Base-by-base conservation (phyloP, 805 yeast genomes). In the Lipomyces kockii region DNA sequence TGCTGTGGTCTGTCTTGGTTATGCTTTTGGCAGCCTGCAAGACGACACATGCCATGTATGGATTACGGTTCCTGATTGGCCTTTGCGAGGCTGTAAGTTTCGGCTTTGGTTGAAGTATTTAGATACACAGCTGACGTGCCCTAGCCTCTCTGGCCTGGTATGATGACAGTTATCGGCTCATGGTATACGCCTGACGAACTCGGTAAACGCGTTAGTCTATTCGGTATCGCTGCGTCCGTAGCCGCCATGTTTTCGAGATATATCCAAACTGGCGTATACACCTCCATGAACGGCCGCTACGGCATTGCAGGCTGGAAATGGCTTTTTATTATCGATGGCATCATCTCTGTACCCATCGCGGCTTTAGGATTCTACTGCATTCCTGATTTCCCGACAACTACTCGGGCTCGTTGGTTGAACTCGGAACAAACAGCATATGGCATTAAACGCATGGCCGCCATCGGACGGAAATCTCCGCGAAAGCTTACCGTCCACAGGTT, bases 321-420 rank as follows among this genome's bases (percentile, higher is more conserved):
- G 91, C 83, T 86, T 77, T 86, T 86, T 72, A 81, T 87, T 58
- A 82, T 88, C 65, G 91, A 88, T 75, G 89, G 90, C 37, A 77
- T 87, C 62, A 75, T 83, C 60, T 76, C 80, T 2, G 68, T 80
- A 11, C 80, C 78, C 3, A 76, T 80, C 25, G 84, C 83, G 0
- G 25, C 80, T 1, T 43, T 74, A 2, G 83, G 83, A 52, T 74
- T 46, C 49, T 69, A 58, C 51, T 62, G 60, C 25, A 59, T 69
- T n/a, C 63, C 71, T 25, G 68, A 67, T 37, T 66, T 69, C 56
- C 71, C 72, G 14, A 58, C 59, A 22, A 69, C 60, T 12, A 69
- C 66, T 14, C 62, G 63, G 34, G 65, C 68, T 2, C 32, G 67
- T 14, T 70, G 67, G 65, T 57, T 70, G 25, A 59, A 32, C 27